Percentiles rank a stretch among this genome's conserved stretches.
phyloP scores from a whole-genome alignment of 352 stramenopile genomes.

The Elongisporangium anandrum region DNA sequence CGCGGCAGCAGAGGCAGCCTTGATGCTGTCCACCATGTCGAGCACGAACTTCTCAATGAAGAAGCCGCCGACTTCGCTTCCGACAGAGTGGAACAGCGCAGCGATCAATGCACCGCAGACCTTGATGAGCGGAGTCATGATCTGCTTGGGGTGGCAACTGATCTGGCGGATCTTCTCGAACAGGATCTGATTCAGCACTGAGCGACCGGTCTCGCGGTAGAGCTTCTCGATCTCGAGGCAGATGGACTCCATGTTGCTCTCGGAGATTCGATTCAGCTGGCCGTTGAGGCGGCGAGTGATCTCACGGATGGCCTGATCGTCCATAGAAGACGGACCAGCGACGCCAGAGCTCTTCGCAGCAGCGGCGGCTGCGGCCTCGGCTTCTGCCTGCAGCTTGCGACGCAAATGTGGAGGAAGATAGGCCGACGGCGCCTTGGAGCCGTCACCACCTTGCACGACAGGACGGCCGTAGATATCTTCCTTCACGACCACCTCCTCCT shows the following conservation, averaged over 20 bases:
- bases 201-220: constrained; percentile 63
- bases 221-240: constrained; percentile 77
- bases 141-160: constrained; percentile 53
- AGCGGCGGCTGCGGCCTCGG: constrained; percentile 23
- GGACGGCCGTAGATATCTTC: constrained; percentile 85
- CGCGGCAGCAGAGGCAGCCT: constrained; percentile 5
- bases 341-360: constrained; percentile 18
- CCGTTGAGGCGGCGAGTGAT: constrained; percentile 80
- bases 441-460: constrained; percentile 42
- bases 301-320: constrained; percentile 67
- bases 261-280: constrained; percentile 89
- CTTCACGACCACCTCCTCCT: constrained; percentile 29
- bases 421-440: constrained; percentile 38
- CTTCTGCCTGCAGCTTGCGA: constrained; percentile 50
- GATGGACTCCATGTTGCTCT: constrained; percentile 89
- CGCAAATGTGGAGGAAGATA: constrained; percentile 89
- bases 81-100: constrained; percentile 73
- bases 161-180: constrained; percentile 68
- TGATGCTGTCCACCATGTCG: constrained; percentile 44
- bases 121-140: constrained; percentile 81
- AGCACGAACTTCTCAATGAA: constrained; percentile 76
- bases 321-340: constrained; percentile 45
- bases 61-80: constrained; percentile 74
- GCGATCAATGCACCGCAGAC: constrained; percentile 59
- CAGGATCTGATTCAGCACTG: constrained; percentile 70